Percentiles rank a stretch among this genome's conserved stretches.
These are phyloP conservation scores for Saussurea involucrata DNA, from an alignment of 129 eudicot genomes.

Conservation along the genomic window DNA sequence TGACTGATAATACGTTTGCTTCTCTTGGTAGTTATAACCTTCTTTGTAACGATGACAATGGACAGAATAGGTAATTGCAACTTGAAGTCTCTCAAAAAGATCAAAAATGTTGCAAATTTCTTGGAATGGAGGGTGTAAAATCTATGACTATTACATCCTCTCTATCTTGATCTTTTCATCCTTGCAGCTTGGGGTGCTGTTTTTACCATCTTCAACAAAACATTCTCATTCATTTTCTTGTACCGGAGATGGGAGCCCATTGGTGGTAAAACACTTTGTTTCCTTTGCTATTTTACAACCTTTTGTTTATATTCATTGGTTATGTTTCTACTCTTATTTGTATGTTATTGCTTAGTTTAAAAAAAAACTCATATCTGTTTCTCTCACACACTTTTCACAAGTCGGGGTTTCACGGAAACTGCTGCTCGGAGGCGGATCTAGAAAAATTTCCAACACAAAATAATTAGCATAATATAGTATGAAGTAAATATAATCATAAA, in stretches of 20 bases:
- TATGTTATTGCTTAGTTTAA: not conserved
- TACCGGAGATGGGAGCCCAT: conserved; percentile 42
- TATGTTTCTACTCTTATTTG: not conserved
- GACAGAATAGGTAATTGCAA: not conserved
- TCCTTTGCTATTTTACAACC: not conserved
- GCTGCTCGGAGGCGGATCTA: not conserved
- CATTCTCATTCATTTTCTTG: conserved; percentile 65
- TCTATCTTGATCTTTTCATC: conserved; percentile 10
- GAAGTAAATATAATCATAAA: not conserved
- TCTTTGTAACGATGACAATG: not conserved
- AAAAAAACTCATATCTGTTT: not conserved
- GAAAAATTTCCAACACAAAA: not conserved
- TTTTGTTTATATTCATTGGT: not conserved
- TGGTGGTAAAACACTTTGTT: conserved; percentile 36
- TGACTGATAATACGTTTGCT: not conserved
- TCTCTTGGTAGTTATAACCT: not conserved
- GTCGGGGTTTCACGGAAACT: not conserved
- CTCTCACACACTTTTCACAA: not conserved
- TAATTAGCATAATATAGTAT: not conserved
- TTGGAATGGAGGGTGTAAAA: not conserved
- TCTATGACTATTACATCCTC: not conserved
- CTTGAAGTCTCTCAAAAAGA: not conserved
- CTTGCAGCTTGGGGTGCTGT: conserved; percentile 88
- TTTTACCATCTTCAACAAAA: conserved; percentile 56
- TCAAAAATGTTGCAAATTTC: not conserved